Evolutionary conservation across 768 basidiomycete species (phyloP), one percentile per base, ranked within the genome.

Genomic region (Lyophyllum shimeji): DNA sequence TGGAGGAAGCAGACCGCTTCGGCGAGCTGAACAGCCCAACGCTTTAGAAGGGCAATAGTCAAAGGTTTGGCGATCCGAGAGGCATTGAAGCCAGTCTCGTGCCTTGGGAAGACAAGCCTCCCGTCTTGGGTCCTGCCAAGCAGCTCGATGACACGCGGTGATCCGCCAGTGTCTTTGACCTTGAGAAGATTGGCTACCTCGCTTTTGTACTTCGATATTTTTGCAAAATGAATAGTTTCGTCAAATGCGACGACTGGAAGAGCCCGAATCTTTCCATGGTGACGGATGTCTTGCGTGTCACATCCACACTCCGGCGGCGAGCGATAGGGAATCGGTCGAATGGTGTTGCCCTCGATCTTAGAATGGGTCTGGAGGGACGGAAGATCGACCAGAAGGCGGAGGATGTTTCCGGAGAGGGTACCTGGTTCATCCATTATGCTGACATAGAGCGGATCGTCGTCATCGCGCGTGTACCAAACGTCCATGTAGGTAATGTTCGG

Each of bases 1-100:
- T 56, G 55, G 3, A 56, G 44, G 20, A 39, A 46, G 11, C 55
- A 29, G 23, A 56, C 33, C 29, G 55, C 55, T 17, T 56, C 49
- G 1, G 43, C 48, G 17, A 56, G 55, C 9, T 56, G 47, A 17
- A 46, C 17, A 9, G 42, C 23, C 33, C 44, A 49, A 7, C 33
- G 42, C 27, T 50, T 50, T 33, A 56, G 0, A 2, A 21, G 11
- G 7, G 9, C 20, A 45, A 45, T 42, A 39, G 42, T 24, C 18
- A n/a, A 6, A 4, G 15, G 12, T 1, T 12, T 15, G 9, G 9
- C 34, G 46, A 7, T 34, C 0, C 2, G 0, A 8, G 2, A 6
- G 2, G 29, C 43, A 25, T 2, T 21, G 12, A 45, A 5, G 4
- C 51, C 42, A 6, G 0, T 2, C 17, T 23, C 2, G 15, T 40